Conservation (phyloP, 441 rosid species). For the Populus tomentosa region DNA sequence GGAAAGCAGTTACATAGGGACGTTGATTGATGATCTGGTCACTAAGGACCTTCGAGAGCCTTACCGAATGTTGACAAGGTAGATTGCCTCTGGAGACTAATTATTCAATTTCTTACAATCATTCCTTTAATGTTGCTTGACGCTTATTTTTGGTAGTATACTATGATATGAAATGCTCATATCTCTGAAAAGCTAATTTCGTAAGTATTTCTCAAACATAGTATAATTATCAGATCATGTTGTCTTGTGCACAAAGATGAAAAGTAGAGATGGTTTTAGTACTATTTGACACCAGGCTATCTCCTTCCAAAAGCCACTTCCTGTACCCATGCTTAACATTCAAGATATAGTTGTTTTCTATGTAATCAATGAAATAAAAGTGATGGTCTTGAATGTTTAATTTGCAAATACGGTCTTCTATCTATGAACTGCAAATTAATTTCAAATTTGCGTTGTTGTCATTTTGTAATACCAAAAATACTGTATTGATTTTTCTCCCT, state of each 20-base stretch:
- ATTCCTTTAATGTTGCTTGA: neutral
- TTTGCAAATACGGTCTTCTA: neutral
- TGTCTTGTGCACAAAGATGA: neutral
- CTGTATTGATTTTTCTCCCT: constrained; percentile 7
- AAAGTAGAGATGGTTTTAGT: neutral
- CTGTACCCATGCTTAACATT: neutral
- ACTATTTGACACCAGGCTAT: neutral
- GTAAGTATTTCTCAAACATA: neutral
- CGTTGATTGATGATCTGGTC: constrained; percentile 90
- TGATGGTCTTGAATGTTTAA: neutral
- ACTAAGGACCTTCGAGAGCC: constrained; percentile 99
- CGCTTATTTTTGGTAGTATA: neutral
- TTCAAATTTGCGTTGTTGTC: neutral
- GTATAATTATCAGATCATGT: neutral
- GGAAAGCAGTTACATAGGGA: constrained; percentile 93
- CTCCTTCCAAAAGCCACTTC: neutral
- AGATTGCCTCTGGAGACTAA: constrained; percentile 10
- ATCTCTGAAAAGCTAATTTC: neutral
- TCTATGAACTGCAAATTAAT: neutral
- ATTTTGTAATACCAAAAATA: neutral
- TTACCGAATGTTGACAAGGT: constrained; percentile 96
- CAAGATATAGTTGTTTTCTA: neutral
- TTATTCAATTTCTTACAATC: neutral
- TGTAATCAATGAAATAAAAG: neutral
- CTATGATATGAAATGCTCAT: neutral